phyloP scores from a whole-genome alignment of 2,329 filamentous ascomycete species.

The Fusarium xyrophilum region DNA sequence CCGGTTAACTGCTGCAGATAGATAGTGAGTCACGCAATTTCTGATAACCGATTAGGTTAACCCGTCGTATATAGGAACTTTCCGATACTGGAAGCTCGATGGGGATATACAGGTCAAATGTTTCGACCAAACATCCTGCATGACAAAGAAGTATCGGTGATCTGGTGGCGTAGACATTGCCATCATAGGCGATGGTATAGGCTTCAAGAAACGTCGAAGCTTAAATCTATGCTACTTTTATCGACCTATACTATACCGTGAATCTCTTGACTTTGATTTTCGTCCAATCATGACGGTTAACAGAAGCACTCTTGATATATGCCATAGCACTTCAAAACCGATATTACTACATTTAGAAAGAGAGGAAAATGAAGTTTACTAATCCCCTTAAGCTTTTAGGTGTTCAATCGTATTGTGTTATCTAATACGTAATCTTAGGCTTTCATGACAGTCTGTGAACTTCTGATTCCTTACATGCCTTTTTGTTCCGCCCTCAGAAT shows the following conservation, averaged over 20 bases:
- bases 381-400: rapidly evolving
- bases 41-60: background rate
- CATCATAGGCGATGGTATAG: background rate
- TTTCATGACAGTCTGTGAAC: background rate
- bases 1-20: background rate
- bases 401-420: background rate
- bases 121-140: background rate
- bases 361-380: background rate
- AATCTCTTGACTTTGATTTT: too few relatives aligned
- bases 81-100: background rate
- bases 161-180: background rate
- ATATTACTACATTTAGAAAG: background rate
- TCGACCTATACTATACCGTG: background rate
- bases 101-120: background rate
- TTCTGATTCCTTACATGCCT: rapidly evolving
- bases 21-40: background rate
- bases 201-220: background rate
- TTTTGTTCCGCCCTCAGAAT: rapidly evolving
- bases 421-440: rapidly evolving
- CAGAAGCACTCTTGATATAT: too few relatives aligned
- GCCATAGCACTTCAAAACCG: too few relatives aligned
- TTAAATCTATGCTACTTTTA: background rate
- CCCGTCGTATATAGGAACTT: too few relatives aligned
- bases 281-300: background rate
- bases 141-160: background rate